Evolutionary conservation across 805 yeast species (phyloP).

Genomic region (Candida coquimbonensis): DNA sequence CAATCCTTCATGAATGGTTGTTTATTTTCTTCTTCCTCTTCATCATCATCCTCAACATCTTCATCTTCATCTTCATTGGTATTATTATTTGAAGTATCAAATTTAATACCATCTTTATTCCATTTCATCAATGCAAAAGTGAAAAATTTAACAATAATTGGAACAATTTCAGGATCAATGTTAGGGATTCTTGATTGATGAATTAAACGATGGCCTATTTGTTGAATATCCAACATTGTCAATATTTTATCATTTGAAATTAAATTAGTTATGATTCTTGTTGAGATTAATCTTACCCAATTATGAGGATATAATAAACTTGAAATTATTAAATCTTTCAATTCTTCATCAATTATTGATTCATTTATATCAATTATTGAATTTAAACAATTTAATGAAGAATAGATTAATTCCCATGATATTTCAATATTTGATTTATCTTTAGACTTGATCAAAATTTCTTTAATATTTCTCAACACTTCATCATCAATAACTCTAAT

Average conservation of each 20-base stretch:
- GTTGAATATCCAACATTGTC: constrained; percentile 47
- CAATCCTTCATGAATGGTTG: constrained; percentile 41
- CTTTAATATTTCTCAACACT: constrained; percentile 30
- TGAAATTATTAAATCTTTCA: constrained; percentile 36
- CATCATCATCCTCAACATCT: not conserved
- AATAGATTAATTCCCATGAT: constrained; percentile 76
- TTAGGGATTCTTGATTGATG: constrained; percentile 81
- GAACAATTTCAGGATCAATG: constrained; percentile 54
- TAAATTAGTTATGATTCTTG: constrained; percentile 50
- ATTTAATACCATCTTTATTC: constrained; percentile 38
- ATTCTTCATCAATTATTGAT: constrained; percentile 24
- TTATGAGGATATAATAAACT: constrained; percentile 78
- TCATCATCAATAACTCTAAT: constrained; percentile 33
- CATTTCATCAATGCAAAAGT: constrained; percentile 55
- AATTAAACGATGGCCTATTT: constrained; percentile 56
- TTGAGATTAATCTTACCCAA: constrained; percentile 74
- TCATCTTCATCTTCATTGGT: constrained; percentile 20
- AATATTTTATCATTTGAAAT: constrained; percentile 33
- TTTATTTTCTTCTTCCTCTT: constrained; percentile 3
- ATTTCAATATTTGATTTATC: constrained; percentile 34
- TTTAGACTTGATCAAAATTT: constrained; percentile 28
- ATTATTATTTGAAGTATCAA: constrained; percentile 10
- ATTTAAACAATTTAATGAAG: constrained; percentile 48
- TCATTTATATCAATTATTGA: constrained; percentile 31
- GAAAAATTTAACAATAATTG: constrained; percentile 60